Percentiles rank a stretch among this genome's conserved stretches.
phyloP scores from a whole-genome alignment of 2,329 filamentous ascomycete species.

The Cladosporium colombiae region DNA sequence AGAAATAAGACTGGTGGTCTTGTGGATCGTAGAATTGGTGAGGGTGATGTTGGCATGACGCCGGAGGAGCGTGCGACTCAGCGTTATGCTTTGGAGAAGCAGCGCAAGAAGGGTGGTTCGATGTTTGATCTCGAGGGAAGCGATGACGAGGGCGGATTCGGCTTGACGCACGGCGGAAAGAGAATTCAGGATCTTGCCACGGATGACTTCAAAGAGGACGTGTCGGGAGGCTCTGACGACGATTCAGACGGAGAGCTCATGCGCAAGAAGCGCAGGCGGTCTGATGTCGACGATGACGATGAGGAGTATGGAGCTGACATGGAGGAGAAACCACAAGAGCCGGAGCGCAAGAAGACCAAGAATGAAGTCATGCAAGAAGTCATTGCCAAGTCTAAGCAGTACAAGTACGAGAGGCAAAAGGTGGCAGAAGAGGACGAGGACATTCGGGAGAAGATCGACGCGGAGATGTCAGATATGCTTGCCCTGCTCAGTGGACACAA shows the following conservation, averaged over 20 bases:
- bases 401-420: conserved; percentile 93
- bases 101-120: conserved; percentile 73
- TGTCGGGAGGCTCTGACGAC: conserved; percentile 46
- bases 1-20: conserved; percentile 91
- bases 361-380: conserved; percentile 98
- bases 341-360: conserved; percentile 75
- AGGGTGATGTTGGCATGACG: conserved; percentile 91
- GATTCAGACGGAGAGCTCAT: conserved; percentile 40
- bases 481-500: conserved; percentile 65
- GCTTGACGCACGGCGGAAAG: conserved; percentile 76
- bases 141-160: conserved; percentile 54
- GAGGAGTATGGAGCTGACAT: conserved; percentile 47
- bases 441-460: conserved; percentile 78
- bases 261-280: conserved; percentile 43
- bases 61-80: conserved; percentile 90
- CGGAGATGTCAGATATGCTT: conserved; percentile 76
- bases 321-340: conserved; percentile 54
- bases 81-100: conserved; percentile 85
- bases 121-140: conserved; percentile 91
- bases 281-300: conserved; percentile 49
- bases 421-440: conserved; percentile 93
- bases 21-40: conserved; percentile 89
- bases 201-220: conserved; percentile 59
- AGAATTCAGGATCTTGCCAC: conserved; percentile 74
- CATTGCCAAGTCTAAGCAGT: conserved; percentile 92